Evolutionary conservation across 2,329 filamentous ascomycete species (phyloP).

Genomic region (Botrytis pseudocinerea): DNA sequence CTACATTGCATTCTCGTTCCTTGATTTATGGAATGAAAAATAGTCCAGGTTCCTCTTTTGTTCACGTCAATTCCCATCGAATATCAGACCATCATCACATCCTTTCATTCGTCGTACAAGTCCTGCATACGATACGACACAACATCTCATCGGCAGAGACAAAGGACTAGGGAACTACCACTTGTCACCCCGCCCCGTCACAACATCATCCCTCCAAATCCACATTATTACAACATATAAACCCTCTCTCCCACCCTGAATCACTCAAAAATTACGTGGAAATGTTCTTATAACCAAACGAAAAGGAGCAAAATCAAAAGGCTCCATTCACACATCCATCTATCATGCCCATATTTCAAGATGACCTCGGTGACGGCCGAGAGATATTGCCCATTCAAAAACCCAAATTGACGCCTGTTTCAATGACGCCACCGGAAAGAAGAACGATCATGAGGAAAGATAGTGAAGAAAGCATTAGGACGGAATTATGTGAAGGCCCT

Average conservation of each 20-base stretch:
- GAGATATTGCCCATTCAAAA: constrained; percentile 29
- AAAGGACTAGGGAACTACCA: constrained; percentile 11
- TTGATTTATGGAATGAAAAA: background rate
- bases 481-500: constrained; percentile 61
- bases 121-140: constrained; percentile 8
- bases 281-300: constrained; percentile 20
- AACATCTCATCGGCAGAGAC: constrained; percentile 23
- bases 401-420: constrained; percentile 32
- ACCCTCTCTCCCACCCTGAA: background rate
- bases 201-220: constrained; percentile 11
- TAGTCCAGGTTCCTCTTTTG: background rate
- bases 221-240: constrained; percentile 3
- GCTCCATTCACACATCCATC: constrained; percentile 21
- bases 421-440: constrained; percentile 28
- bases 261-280: background rate
- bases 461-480: constrained; percentile 62
- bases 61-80: background rate
- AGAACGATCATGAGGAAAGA: constrained; percentile 42
- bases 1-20: background rate
- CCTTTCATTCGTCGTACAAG: background rate
- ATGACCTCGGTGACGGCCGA: constrained; percentile 47
- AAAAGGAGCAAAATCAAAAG: constrained; percentile 20
- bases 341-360: constrained; percentile 60
- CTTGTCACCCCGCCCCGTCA: constrained; percentile 7
- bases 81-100: background rate